A percentile compares a stretch with the other conserved stretches of the same genome.
Conservation (phyloP, 208 protist genomes). For the Trypanosoma avium region DNA sequence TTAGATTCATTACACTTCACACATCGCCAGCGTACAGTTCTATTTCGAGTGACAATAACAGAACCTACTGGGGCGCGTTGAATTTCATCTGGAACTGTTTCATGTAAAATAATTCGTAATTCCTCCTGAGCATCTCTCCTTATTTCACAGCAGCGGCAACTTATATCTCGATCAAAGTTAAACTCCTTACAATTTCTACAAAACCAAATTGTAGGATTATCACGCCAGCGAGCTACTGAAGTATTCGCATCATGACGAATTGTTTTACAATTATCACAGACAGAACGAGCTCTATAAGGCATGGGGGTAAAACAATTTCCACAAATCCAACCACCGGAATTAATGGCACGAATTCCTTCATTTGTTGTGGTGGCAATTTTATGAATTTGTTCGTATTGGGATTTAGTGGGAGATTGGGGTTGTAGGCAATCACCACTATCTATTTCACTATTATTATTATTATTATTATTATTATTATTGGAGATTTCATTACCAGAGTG, state of each 20-base stretch:
- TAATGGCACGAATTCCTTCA: background rate
- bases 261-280: slow-evolving; percentile 49
- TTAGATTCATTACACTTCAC: slow-evolving; percentile 61
- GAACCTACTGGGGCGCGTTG: slow-evolving; percentile 33
- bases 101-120: slow-evolving; percentile 19
- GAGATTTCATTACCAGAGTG: background rate
- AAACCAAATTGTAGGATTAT: slow-evolving; percentile 29
- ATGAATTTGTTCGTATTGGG: no score
- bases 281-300: slow-evolving; percentile 36
- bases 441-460: no score
- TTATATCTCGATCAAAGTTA: slow-evolving; percentile 27
- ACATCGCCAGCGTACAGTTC: slow-evolving; percentile 64
- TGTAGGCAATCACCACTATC: no score
- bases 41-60: slow-evolving; percentile 61
- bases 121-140: slow-evolving; percentile 10
- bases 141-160: slow-evolving; percentile 46
- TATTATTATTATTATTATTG: no score
- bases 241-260: slow-evolving; percentile 48
- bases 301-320: slow-evolving; percentile 38
- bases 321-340: slow-evolving; percentile 50
- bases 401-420: no score
- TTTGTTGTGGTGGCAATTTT: no score
- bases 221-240: slow-evolving; percentile 21
- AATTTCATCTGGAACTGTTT: slow-evolving; percentile 45
- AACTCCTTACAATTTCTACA: slow-evolving; percentile 55